Conservation (phyloP, 1,139 yeast genomes). For the Scheffersomyces parashehatae region DNA sequence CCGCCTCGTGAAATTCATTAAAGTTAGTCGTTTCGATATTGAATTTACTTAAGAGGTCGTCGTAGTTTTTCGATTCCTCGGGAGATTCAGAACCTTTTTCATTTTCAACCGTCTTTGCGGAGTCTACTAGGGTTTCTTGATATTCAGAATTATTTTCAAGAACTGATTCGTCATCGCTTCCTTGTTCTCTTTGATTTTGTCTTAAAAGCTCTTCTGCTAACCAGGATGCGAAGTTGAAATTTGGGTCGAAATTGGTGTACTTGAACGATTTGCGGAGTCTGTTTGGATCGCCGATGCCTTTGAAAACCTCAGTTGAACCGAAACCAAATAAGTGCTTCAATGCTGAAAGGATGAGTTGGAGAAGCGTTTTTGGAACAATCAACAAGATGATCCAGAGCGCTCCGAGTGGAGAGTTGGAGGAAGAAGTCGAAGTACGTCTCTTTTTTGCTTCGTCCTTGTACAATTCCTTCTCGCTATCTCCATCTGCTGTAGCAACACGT, state of each 20-base stretch:
- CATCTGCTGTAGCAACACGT: background rate
- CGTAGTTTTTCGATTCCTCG: slow-evolving; percentile 4
- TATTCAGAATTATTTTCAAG: background rate
- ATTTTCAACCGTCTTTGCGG: background rate
- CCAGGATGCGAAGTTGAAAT: slow-evolving; percentile 4
- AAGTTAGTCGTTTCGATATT: slow-evolving; percentile 28
- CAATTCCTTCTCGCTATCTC: background rate
- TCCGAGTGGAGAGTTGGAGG: background rate
- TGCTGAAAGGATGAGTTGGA: slow-evolving; percentile 35
- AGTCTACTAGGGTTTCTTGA: slow-evolving; percentile 1
- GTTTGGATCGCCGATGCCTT: slow-evolving; percentile 10
- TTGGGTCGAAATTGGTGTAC: slow-evolving; percentile 13
- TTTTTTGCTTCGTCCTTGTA: background rate
- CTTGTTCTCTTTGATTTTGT: background rate
- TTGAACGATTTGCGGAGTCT: slow-evolving; percentile 13
- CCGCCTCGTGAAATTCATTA: slow-evolving; percentile 43
- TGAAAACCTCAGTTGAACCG: slow-evolving; percentile 6
- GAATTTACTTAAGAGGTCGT: slow-evolving; percentile 14
- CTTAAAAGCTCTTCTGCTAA: background rate
- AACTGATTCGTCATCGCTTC: background rate
- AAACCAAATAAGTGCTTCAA: slow-evolving; percentile 31
- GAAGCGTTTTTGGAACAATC: slow-evolving; percentile 46
- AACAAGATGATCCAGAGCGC: slow-evolving; percentile 46
- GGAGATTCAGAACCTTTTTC: background rate
- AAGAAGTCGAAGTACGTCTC: slow-evolving; percentile 14